Percentiles rank a stretch among this genome's conserved stretches.
These are phyloP conservation scores for Sugiyamaella novakii DNA, from an alignment of 1,139 yeast species.

Conservation along the genomic window DNA sequence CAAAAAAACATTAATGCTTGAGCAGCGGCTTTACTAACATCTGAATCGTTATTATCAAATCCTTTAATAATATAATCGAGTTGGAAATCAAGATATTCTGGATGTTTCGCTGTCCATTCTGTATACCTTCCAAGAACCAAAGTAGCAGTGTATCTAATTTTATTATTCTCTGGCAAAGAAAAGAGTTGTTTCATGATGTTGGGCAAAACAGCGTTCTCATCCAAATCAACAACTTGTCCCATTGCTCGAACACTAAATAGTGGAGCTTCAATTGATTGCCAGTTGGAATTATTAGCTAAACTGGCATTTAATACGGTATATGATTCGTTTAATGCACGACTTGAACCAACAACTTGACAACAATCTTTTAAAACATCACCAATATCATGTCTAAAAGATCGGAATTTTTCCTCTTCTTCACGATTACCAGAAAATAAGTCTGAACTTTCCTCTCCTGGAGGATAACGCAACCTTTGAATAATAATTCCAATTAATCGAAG, in stretches of 20 bases:
- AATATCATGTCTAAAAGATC: constrained; percentile 92
- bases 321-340: constrained; percentile 65
- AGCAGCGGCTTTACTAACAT: constrained; percentile 82
- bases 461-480: constrained; percentile 75
- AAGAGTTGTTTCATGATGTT: constrained; percentile 70
- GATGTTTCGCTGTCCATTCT: constrained; percentile 89
- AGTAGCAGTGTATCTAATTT: constrained; percentile 89
- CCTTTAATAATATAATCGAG: constrained; percentile 83
- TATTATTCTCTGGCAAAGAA: constrained; percentile 80
- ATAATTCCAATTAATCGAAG: constrained; percentile 65
- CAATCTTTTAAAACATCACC: constrained; percentile 96
- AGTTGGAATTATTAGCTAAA: constrained; percentile 45
- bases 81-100: constrained; percentile 78
- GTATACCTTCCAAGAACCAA: constrained; percentile 92
- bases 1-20: constrained; percentile 94
- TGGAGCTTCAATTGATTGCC: constrained; percentile 94
- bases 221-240: constrained; percentile 84
- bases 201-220: constrained; percentile 72
- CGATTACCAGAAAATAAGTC: constrained; percentile 60
- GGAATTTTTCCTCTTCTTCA: constrained; percentile 90
- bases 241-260: constrained; percentile 87
- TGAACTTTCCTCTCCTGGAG: constrained; percentile 48
- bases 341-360: constrained; percentile 84
- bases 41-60: constrained; percentile 53
- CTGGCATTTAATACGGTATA: constrained; percentile 54